Conservation (phyloP, 2,329 filamentous ascomycete species). For the Intubia oerlemansii region DNA sequence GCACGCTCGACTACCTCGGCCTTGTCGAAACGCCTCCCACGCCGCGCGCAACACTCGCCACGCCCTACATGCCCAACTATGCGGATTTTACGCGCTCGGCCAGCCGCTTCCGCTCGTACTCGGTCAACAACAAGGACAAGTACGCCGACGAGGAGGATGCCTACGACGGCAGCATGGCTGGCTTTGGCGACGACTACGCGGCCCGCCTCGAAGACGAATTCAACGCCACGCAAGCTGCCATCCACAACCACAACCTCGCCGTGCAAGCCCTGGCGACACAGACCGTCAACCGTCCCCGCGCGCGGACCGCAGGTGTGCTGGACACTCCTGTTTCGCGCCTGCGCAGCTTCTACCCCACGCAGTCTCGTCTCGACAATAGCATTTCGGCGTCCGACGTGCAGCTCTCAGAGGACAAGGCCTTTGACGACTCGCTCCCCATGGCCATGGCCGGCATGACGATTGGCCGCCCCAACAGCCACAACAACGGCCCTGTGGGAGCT, state of each 20-base stretch:
- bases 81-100: slow-evolving; percentile 56
- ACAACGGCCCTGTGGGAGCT: slow-evolving; percentile 19
- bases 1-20: slow-evolving; percentile 87
- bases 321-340: slow-evolving; percentile 53
- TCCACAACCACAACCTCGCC: slow-evolving; percentile 79
- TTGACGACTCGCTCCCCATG: slow-evolving; percentile 51
- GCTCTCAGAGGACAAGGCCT: slow-evolving; percentile 54
- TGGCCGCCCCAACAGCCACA: slow-evolving; percentile 40
- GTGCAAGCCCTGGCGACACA: slow-evolving; percentile 83
- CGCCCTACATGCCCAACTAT: slow-evolving; percentile 55
- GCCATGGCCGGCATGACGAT: slow-evolving; percentile 67
- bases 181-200: slow-evolving; percentile 35
- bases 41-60: slow-evolving; percentile 48
- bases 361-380: slow-evolving; percentile 49
- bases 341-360: slow-evolving; percentile 56
- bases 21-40: slow-evolving; percentile 85
- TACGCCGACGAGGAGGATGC: slow-evolving; percentile 61
- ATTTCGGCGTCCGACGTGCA: slow-evolving; percentile 57
- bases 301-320: slow-evolving; percentile 76
- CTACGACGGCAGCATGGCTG: slow-evolving; percentile 17
- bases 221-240: slow-evolving; percentile 43
- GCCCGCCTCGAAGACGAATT: slow-evolving; percentile 40
- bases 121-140: slow-evolving; percentile 95
- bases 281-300: slow-evolving; percentile 64
- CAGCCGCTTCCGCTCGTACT: slow-evolving; percentile 89